Percentiles rank a stretch among this genome's conserved stretches.
Evolutionary conservation across 2,329 filamentous ascomycete genomes (phyloP).

Genomic region (Aspergillus neotritici): DNA sequence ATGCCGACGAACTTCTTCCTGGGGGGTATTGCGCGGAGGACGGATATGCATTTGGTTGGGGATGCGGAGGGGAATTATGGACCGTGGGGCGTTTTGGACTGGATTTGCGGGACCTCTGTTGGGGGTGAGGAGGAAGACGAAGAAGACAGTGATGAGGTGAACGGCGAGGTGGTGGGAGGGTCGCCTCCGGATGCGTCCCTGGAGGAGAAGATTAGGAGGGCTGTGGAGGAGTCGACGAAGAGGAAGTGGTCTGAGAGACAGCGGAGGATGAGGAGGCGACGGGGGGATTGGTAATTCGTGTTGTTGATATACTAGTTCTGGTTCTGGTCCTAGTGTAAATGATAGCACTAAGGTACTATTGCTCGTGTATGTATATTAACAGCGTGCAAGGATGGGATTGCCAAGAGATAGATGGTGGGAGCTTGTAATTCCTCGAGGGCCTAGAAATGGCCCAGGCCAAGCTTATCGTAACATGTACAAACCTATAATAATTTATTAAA

Average conservation of each 20-base stretch:
- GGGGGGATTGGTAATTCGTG: slow-evolving; percentile 5
- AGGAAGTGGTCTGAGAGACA: slow-evolving; percentile 21
- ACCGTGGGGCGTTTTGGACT: slow-evolving; percentile 43
- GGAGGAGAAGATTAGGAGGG: slow-evolving; percentile 26
- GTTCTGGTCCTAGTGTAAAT: not conserved
- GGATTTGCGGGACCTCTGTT: slow-evolving; percentile 38
- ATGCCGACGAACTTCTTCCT: slow-evolving; percentile 55
- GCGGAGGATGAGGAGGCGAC: slow-evolving; percentile 10
- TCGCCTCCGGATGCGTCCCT: slow-evolving; percentile 6
- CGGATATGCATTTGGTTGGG: slow-evolving; percentile 50
- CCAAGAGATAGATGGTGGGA: no score
- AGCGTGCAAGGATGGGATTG: no score
- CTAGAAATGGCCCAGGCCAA: no score
- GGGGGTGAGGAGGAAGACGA: slow-evolving; percentile 48
- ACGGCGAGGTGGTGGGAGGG: no score
- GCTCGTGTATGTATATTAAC: no score
- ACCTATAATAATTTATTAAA: not conserved
- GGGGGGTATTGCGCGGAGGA: slow-evolving; percentile 53
- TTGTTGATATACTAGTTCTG: not conserved
- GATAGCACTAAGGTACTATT: not conserved
- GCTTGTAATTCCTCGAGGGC: no score
- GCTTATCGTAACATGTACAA: no score
- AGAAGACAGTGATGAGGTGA: not conserved
- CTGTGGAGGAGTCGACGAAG: slow-evolving; percentile 27
- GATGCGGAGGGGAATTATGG: slow-evolving; percentile 44